Conservation (phyloP, 2,329 filamentous ascomycete species). For the Penicillium thymicola region DNA sequence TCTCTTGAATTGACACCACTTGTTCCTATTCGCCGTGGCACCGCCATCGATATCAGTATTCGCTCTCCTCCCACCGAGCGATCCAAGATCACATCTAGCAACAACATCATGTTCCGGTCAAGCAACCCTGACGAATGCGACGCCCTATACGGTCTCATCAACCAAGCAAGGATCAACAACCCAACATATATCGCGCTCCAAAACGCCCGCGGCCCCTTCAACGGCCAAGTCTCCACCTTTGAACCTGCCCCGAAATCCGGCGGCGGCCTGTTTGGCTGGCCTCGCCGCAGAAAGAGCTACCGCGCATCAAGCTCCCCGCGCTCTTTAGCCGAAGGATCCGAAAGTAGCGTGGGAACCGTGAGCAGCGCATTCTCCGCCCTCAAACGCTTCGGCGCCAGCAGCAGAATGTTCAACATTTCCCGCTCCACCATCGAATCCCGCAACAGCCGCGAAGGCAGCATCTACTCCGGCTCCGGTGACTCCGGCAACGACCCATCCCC, state of each 20-base stretch:
- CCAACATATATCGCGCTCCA: slow-evolving; percentile 79
- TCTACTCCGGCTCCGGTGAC: slow-evolving; percentile 57
- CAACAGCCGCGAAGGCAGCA: slow-evolving; percentile 52
- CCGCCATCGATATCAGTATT: slow-evolving; percentile 88
- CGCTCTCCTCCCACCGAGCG: slow-evolving; percentile 76
- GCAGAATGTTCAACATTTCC: slow-evolving; percentile 76
- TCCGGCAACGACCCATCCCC: slow-evolving; percentile 49
- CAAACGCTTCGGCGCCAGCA: slow-evolving; percentile 68
- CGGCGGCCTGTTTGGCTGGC: slow-evolving; percentile 50
- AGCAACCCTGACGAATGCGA: slow-evolving; percentile 73
- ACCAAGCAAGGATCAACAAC: slow-evolving; percentile 86
- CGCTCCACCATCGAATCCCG: slow-evolving; percentile 68
- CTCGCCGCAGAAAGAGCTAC: slow-evolving; percentile 52
- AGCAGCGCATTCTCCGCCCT: slow-evolving; percentile 77
- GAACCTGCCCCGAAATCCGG: slow-evolving; percentile 44
- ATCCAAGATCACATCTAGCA: slow-evolving; percentile 65
- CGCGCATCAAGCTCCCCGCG: slow-evolving; percentile 56
- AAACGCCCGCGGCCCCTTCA: slow-evolving; percentile 62
- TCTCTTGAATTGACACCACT: slow-evolving; percentile 86
- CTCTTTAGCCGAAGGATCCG: slow-evolving; percentile 61
- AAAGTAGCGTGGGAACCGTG: slow-evolving; percentile 71
- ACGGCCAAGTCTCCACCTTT: slow-evolving; percentile 50
- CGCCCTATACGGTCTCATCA: slow-evolving; percentile 78
- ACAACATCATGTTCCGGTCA: slow-evolving; percentile 89
- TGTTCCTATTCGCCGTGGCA: slow-evolving; percentile 85